Evolutionary conservation across 179 eudicot genomes (phyloP).

Genomic region (Corrigiola litoralis): DNA sequence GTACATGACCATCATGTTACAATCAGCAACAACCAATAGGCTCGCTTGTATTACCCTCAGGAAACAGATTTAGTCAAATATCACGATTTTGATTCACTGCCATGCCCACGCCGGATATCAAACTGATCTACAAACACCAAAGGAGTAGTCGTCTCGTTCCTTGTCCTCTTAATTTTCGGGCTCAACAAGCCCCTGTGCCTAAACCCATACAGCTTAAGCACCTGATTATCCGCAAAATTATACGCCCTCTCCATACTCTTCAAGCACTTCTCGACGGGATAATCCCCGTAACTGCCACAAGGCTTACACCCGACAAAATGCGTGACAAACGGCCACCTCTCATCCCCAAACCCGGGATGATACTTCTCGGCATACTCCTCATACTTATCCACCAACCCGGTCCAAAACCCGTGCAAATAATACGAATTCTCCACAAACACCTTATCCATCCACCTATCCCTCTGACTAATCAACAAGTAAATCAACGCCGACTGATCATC

Average conservation of each 20-base stretch:
- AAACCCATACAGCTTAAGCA: constrained; percentile 53
- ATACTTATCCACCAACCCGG: constrained; percentile 50
- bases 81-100: constrained; percentile 24
- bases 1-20: constrained; percentile 16
- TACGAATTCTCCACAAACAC: constrained; percentile 55
- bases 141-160: constrained; percentile 51
- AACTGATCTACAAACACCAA: constrained; percentile 35
- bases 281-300: constrained; percentile 57
- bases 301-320: constrained; percentile 72
- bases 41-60: constrained; percentile 6
- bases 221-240: constrained; percentile 57
- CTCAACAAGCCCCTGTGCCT: constrained; percentile 49
- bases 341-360: constrained; percentile 55
- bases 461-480: constrained; percentile 47
- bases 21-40: constrained; percentile 16
- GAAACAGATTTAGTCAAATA: neutral
- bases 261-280: constrained; percentile 58
- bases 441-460: constrained; percentile 50
- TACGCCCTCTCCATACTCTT: constrained; percentile 64
- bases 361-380: constrained; percentile 49
- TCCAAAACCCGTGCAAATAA: constrained; percentile 59
- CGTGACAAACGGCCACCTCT: constrained; percentile 64
- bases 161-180: constrained; percentile 42
- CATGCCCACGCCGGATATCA: constrained; percentile 31
- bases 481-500: constrained; percentile 76